Conservation (phyloP, 2,329 filamentous ascomycete genomes). For the Acephala macrosclerotiorum region DNA sequence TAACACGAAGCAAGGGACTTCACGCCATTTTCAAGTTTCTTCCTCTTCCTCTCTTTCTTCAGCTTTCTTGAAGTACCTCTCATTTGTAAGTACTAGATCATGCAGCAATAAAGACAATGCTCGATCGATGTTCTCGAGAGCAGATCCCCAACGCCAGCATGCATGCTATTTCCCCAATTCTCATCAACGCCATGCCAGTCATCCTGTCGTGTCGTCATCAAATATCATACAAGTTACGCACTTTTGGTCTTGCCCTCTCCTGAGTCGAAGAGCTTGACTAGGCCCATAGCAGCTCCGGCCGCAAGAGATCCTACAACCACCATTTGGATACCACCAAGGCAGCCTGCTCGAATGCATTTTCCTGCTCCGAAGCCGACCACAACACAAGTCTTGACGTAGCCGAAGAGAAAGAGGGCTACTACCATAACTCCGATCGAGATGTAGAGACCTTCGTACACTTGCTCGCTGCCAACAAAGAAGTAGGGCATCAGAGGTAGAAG, state of each 20-base stretch:
- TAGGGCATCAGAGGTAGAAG: slow-evolving; percentile 64
- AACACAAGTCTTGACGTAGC: slow-evolving; percentile 68
- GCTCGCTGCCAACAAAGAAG: slow-evolving; percentile 51
- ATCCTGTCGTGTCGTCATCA: slow-evolving; percentile 16
- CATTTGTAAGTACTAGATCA: background rate
- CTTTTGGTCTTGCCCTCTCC: slow-evolving; percentile 21
- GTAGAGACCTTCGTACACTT: slow-evolving; percentile 57
- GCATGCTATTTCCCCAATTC: slow-evolving; percentile 12
- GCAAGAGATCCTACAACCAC: slow-evolving; percentile 49
- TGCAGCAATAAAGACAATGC: slow-evolving; percentile 18
- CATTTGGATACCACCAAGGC: slow-evolving; percentile 49
- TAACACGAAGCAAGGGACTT: background rate
- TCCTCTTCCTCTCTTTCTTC: background rate
- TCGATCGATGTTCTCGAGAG: slow-evolving; percentile 39
- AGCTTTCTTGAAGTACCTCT: background rate
- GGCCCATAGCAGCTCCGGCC: slow-evolving; percentile 48
- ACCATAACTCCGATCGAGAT: slow-evolving; percentile 68
- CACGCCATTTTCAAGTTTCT: background rate
- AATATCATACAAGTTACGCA: slow-evolving; percentile 10
- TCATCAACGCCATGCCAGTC: slow-evolving; percentile 20
- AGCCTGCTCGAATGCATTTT: slow-evolving; percentile 38
- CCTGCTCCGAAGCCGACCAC: slow-evolving; percentile 49
- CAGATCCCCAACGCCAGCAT: slow-evolving; percentile 21
- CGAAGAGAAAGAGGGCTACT: slow-evolving; percentile 66
- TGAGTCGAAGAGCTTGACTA: slow-evolving; percentile 44